Base-by-base conservation (phyloP, 2,329 filamentous ascomycete genomes). In the Alternaria sp. region DNA sequence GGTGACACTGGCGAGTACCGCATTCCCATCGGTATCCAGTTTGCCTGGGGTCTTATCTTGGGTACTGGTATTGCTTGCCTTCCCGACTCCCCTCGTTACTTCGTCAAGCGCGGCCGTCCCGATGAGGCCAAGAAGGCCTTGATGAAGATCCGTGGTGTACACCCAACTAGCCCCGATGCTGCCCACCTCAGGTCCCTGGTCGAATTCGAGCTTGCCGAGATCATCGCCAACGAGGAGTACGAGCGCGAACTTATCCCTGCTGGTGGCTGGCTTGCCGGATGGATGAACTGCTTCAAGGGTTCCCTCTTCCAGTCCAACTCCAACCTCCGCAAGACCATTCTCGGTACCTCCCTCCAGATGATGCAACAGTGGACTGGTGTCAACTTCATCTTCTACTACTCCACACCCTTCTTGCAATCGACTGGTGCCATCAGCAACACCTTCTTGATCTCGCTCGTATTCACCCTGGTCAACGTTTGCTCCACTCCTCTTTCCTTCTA, bases 401-500 rank as follows among this genome's bases (percentile, higher is more conserved):
- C 91, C 41, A 93, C 92, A 36, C 88, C 91, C 62, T 96, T 97
- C 88, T 91, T 97, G 82, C 81, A 90, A 11, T 50, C 46, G 80
- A 88, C 89, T 27, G 89, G 91, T 32, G 90, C 90, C 68, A 93
- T 96, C 73, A 70, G 76, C 63, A 90, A 97, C 84, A 84, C 87
- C 44, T 97, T 97, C 86, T 79, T 96, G 71, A 93, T 95, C 77
- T 91, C 89, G 60, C 85, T 97, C 74, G 86, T 97, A 82, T 94
- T 92, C 80, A 95, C 91, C 65, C 86, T 96, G 56, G 92, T 97
- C 84, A 97, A 97, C 82, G 92, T 95, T 64, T 86, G 82, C 81
- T 94, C 91, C 38, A 97, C 93, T 1, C 93, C 93, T 1, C 80
- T 96, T 71, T 95, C 93, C 34, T 97, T 97, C 87, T 97, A 85